Evolutionary conservation across 192 early-diverging fungal genomes (phyloP), one percentile per base, ranked within the genome.

Genomic region (Umbelopsis isabellina): DNA sequence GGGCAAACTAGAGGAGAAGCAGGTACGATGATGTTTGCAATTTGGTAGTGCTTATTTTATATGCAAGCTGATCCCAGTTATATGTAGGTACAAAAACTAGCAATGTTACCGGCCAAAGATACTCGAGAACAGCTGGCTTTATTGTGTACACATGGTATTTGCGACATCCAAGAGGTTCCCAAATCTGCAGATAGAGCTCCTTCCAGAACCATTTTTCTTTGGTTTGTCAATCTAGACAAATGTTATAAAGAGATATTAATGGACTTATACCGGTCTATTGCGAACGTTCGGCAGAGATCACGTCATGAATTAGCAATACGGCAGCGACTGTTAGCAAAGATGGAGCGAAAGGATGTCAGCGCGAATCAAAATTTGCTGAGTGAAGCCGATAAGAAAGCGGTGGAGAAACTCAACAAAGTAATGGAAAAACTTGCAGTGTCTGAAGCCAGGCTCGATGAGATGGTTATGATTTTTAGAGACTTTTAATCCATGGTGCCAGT

Each of bases 1-100:
- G 75, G 87, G 88, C 18, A 91, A 91, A 76, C 80, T 93, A 64
- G 92, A 93, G 75, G 92, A 93, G 67, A 89, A 89, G 66, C 68
- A 82, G 46, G 73, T 70, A 21, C 25, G 74, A 50, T n/a, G 13
- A 44, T 21, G 44, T 72, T 8, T 10, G 10, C 25, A 49, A 21
- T 18, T 48, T 45, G 12, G 1, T 35, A 5, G 45, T 67, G 7
- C 8, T 44, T n/a, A 15, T 13, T 13, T 65, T 11, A 64, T 18
- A 30, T 69, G 21, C 13, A 3, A 20, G 51, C 10, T 47, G 7
- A 20, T 47, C 2, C 15, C 27, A 27, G 3, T 46, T 51, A 30
- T 49, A 22, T 22, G 41, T 45, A 79, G 67, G 80, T 93, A 35
- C 79, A 87, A 22, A 86, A 87, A 65, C 66, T 87, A 16, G 83